Percentiles rank a stretch among this genome's conserved stretches.
phyloP scores from a whole-genome alignment of 805 yeast species.

The Metschnikowia gelsemii region DNA sequence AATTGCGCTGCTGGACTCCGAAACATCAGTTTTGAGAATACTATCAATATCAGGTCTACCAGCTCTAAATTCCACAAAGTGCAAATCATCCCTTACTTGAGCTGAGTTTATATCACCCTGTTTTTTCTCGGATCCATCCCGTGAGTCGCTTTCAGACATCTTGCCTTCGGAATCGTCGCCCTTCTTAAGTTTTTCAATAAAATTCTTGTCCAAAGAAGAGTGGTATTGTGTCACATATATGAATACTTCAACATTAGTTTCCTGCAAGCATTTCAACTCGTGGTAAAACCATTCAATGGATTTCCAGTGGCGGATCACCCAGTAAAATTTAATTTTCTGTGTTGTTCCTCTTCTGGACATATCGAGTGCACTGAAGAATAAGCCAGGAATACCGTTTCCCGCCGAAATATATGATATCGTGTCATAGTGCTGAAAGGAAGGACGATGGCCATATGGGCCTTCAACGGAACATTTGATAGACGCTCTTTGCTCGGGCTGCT shows the following conservation, averaged over 20 bases:
- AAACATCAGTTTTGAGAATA: constrained; percentile 39
- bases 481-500: constrained; percentile 32
- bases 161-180: constrained; percentile 8
- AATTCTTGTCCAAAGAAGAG: constrained; percentile 19
- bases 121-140: constrained; percentile 6
- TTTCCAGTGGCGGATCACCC: constrained; percentile 42
- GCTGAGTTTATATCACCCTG: constrained; percentile 13
- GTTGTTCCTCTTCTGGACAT: constrained; percentile 20
- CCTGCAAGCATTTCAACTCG: constrained; percentile 35
- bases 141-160: constrained; percentile 14
- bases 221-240: constrained; percentile 31
- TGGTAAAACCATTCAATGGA: constrained; percentile 41
- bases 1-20: constrained; percentile 36
- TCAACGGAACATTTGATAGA: constrained; percentile 49
- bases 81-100: constrained; percentile 24
- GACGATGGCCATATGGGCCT: constrained; percentile 59
- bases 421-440: constrained; percentile 49
- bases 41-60: constrained; percentile 44
- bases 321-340: constrained; percentile 29
- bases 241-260: constrained; percentile 35
- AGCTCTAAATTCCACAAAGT: constrained; percentile 41
- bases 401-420: constrained; percentile 56
- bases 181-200: constrained; percentile 13
- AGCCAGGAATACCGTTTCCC: constrained; percentile 64
- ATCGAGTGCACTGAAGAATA: constrained; percentile 43